Conservation (phyloP, 768 basidiomycete genomes). For the Fistulinella prunicolor region DNA sequence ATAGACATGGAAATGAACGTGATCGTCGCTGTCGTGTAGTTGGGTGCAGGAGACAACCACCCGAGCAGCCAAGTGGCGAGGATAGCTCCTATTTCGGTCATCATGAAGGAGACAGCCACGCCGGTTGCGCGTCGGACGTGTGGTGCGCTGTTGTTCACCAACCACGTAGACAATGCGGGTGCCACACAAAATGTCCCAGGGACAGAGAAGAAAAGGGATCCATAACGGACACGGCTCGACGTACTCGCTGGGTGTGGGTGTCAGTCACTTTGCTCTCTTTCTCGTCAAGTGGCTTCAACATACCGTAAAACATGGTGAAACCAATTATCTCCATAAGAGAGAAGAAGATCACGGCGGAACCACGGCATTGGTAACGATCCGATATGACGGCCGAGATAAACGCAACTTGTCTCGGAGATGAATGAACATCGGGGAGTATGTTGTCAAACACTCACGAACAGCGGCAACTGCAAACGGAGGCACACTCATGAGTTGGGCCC, state of each 20-base stretch:
- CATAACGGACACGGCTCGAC: conserved; percentile 47
- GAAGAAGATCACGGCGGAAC: conserved; percentile 43
- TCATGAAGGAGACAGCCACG: conserved; percentile 54
- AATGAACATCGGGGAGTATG: not conserved
- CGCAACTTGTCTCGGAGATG: conserved; percentile 28
- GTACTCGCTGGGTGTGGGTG: conserved; percentile 7
- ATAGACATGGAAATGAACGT: conserved; percentile 37
- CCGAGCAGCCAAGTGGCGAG: conserved; percentile 62
- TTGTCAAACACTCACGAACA: conserved; percentile 33
- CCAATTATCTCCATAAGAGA: conserved; percentile 46
- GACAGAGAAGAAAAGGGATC: conserved; percentile 54
- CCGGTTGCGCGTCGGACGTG: conserved; percentile 55
- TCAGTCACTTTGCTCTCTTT: not conserved
- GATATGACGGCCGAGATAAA: conserved; percentile 46
- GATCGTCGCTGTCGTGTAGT: conserved; percentile 48
- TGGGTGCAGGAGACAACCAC: conserved; percentile 44
- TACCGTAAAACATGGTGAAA: conserved; percentile 54
- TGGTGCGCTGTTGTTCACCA: conserved; percentile 59
- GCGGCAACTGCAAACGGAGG: conserved; percentile 51
- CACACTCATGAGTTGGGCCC: conserved; percentile 62
- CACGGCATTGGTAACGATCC: conserved; percentile 52
- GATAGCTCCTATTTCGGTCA: conserved; percentile 58
- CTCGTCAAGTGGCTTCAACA: conserved; percentile 5
- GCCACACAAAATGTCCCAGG: conserved; percentile 49
- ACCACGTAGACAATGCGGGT: conserved; percentile 57